Conservation (phyloP, 768 basidiomycete species). For the Russula sp. region DNA sequence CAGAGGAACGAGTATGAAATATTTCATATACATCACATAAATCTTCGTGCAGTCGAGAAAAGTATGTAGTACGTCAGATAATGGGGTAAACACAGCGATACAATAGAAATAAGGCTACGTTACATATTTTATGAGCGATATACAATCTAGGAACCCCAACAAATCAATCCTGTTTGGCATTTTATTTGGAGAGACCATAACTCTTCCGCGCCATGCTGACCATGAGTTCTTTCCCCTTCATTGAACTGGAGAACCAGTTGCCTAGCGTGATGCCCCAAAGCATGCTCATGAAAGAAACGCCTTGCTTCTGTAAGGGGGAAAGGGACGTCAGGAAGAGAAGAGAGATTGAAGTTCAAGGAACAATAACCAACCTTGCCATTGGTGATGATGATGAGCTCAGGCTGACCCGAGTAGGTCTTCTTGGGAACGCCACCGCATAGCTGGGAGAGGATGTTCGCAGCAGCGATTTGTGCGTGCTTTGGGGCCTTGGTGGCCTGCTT, state of each 20-base stretch:
- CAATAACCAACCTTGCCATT: slow-evolving; percentile 19
- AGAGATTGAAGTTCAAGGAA: background rate
- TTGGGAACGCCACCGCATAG: slow-evolving; percentile 34
- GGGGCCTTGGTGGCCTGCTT: slow-evolving; percentile 40
- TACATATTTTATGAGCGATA: background rate
- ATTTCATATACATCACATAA: too few relatives aligned
- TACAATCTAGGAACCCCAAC: background rate
- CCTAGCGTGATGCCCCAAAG: slow-evolving; percentile 19
- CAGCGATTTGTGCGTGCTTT: slow-evolving; percentile 31
- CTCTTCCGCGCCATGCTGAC: background rate
- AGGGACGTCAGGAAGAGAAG: background rate
- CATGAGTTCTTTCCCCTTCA: slow-evolving; percentile 18
- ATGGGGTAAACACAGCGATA: background rate
- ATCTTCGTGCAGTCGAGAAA: background rate
- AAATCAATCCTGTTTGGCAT: background rate
- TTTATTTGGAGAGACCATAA: background rate
- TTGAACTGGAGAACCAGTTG: slow-evolving; percentile 18
- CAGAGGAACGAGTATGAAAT: too few relatives aligned
- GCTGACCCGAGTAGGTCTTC: slow-evolving; percentile 43
- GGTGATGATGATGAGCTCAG: slow-evolving; percentile 43
- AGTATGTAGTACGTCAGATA: background rate
- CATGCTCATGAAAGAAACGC: slow-evolving; percentile 7
- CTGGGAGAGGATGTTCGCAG: slow-evolving; percentile 43
- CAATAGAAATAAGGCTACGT: slow-evolving; percentile 3
- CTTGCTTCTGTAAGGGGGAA: background rate